Evolutionary conservation across 805 yeast genomes (phyloP).

Genomic region (Yarrowia deformans): DNA sequence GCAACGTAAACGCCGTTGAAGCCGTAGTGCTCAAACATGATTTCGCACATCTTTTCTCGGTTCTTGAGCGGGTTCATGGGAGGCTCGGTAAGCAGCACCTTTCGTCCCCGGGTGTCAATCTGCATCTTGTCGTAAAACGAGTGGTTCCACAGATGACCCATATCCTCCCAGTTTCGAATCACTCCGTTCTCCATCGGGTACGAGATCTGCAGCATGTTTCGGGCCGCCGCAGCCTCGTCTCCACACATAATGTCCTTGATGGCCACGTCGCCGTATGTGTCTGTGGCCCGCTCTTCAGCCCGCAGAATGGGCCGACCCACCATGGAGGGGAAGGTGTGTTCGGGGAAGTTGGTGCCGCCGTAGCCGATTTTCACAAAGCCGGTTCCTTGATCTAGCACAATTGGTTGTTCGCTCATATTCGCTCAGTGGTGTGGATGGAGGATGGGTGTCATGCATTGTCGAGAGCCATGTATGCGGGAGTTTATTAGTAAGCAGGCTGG

Average conservation of each 20-base stretch:
- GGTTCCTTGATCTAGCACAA: conserved; percentile 97
- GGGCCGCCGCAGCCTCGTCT: conserved; percentile 87
- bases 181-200: conserved; percentile 99
- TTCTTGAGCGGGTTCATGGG: conserved; percentile 96
- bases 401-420: conserved; percentile 39
- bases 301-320: conserved; percentile 97
- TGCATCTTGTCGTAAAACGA: conserved; percentile 92
- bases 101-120: conserved; percentile 72
- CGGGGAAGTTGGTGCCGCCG: conserved; percentile 97
- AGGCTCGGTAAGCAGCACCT: conserved; percentile 92
- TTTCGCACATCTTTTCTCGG: conserved; percentile 89
- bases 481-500: conserved; percentile 13
- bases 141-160: conserved; percentile 98
- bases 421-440: conserved; percentile 28
- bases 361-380: conserved; percentile 98
- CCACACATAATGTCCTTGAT: conserved; percentile 98
- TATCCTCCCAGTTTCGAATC: conserved; percentile 97
- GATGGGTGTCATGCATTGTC: background rate
- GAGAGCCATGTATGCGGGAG: conserved; percentile 25
- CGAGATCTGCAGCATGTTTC: conserved; percentile 89
- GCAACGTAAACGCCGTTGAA: conserved; percentile 95
- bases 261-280: conserved; percentile 56
- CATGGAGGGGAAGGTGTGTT: conserved; percentile 93
- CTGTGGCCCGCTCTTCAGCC: conserved; percentile 89
- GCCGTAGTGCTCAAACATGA: conserved; percentile 89